Conservation (phyloP, 495 filamentous ascomycete species). For the Mycothermus thermophilus region DNA sequence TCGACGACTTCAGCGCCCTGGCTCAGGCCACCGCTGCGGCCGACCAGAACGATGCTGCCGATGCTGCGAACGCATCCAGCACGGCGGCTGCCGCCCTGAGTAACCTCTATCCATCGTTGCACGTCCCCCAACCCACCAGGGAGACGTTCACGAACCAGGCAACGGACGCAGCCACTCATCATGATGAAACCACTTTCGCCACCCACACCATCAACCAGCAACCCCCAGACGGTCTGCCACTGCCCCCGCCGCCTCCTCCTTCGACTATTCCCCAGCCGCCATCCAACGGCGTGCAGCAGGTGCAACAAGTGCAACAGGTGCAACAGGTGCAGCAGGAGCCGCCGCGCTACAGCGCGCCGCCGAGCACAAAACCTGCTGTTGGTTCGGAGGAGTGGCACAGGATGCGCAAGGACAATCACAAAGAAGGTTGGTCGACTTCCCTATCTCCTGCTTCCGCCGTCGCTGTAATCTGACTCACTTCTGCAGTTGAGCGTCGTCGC, state of each 20-base stretch:
- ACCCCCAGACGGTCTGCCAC: constrained; percentile 29
- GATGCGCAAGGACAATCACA: constrained; percentile 94
- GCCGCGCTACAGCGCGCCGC: constrained; percentile 7
- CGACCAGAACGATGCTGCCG: constrained; percentile 32
- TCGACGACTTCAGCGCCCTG: constrained; percentile 36
- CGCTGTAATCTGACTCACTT: constrained; percentile 6
- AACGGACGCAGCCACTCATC: constrained; percentile 11
- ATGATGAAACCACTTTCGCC: constrained; percentile 21
- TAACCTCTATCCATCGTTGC: constrained; percentile 53
- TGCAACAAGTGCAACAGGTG: constrained; percentile 2
- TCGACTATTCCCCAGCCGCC: constrained; percentile 19
- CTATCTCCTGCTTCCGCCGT: constrained; percentile 1
- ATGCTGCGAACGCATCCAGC: constrained; percentile 41
- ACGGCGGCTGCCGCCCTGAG: constrained; percentile 58
- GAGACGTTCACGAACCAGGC: constrained; percentile 42
- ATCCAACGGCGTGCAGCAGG: constrained; percentile 15
- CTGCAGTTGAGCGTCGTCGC: constrained; percentile 81
- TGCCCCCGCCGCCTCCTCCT: constrained; percentile 33
- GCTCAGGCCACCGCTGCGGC: constrained; percentile 32
- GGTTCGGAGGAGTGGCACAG: constrained; percentile 98
- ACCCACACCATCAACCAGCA: constrained; percentile 25
- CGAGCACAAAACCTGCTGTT: constrained; percentile 61
- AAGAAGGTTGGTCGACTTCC: constrained; percentile 60
- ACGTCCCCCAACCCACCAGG: constrained; percentile 57
- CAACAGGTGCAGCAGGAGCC: not conserved